Evolutionary conservation across 2,329 filamentous ascomycete species (phyloP).

Genomic region (Xylaria sp.): DNA sequence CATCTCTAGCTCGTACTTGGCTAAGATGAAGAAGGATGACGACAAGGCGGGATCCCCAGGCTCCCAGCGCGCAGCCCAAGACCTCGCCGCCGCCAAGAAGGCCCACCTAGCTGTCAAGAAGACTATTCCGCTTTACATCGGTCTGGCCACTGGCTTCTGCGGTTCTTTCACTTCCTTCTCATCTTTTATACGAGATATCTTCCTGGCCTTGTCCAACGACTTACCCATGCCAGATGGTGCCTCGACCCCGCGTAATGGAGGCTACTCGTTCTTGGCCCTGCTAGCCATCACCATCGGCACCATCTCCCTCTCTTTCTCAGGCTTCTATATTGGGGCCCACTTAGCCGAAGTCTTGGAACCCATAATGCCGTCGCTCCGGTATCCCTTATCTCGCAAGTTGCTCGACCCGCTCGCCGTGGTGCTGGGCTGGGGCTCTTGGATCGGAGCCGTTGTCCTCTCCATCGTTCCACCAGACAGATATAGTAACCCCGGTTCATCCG

Average conservation of each 20-base stretch:
- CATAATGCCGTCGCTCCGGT: conserved; percentile 70
- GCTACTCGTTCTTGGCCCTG: conserved; percentile 85
- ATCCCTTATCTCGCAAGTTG: conserved; percentile 64
- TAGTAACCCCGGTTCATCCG: conserved; percentile 52
- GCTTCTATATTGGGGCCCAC: conserved; percentile 78
- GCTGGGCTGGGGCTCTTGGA: conserved; percentile 79
- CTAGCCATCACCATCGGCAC: conserved; percentile 80
- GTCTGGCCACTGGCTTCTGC: conserved; percentile 86
- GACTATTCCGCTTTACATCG: conserved; percentile 88
- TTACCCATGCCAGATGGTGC: conserved; percentile 64
- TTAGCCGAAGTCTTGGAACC: conserved; percentile 72
- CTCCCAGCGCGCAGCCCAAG: conserved; percentile 35
- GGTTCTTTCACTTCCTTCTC: conserved; percentile 93
- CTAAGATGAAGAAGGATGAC: conserved; percentile 53
- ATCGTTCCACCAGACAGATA: conserved; percentile 73
- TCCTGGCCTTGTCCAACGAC: conserved; percentile 82
- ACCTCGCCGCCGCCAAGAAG: conserved; percentile 63
- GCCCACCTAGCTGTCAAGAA: conserved; percentile 77
- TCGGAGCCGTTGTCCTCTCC: conserved; percentile 78
- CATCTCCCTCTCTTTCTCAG: conserved; percentile 75
- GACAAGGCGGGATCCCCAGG: conserved; percentile 51
- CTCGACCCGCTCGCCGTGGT: conserved; percentile 73
- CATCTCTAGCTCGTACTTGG: conserved; percentile 54
- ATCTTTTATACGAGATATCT: conserved; percentile 82
- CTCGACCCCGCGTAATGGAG: conserved; percentile 68